Evolutionary conservation across 768 basidiomycete genomes (phyloP).

Genomic region (Tulasnella sp.): DNA sequence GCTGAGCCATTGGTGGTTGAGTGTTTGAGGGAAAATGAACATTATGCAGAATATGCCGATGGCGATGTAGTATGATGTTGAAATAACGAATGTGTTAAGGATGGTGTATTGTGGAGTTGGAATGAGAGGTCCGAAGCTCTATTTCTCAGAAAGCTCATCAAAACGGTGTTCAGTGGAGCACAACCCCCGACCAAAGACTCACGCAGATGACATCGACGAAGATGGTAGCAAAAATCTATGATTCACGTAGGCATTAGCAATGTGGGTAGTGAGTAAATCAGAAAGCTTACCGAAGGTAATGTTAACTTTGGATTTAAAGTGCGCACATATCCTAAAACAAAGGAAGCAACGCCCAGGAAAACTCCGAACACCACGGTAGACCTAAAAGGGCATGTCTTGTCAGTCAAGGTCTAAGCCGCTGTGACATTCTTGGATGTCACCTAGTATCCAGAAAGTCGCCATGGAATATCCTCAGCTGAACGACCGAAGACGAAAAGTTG

Average conservation of each 20-base stretch:
- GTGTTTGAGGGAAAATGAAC: slow-evolving; percentile 4
- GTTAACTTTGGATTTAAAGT: not conserved
- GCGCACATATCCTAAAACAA: not conserved
- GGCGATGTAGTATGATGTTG: slow-evolving; percentile 3
- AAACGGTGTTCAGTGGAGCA: not conserved
- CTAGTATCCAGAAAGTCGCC: slow-evolving; percentile 2
- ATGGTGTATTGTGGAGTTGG: slow-evolving; percentile 8
- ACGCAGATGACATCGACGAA: slow-evolving; percentile 9
- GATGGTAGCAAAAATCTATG: slow-evolving; percentile 5
- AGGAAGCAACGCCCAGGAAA: not conserved
- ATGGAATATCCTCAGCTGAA: not conserved
- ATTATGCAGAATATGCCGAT: not conserved
- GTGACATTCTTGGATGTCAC: not conserved
- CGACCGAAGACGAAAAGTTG: not conserved
- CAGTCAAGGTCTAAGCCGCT: not conserved
- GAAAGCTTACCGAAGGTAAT: not conserved
- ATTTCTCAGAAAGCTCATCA: not conserved
- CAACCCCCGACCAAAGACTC: not conserved
- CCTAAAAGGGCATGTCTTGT: not conserved
- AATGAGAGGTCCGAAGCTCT: slow-evolving; percentile 7
- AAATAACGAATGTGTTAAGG: slow-evolving; percentile 10
- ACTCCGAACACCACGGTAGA: slow-evolving; percentile 3
- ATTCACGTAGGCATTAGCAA: not conserved
- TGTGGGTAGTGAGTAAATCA: not conserved
- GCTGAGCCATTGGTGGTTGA: slow-evolving; percentile 6